Evolutionary conservation across 2,329 filamentous ascomycete species (phyloP), one percentile per base, ranked within the genome.

Genomic region (Botrytis fabae): DNA sequence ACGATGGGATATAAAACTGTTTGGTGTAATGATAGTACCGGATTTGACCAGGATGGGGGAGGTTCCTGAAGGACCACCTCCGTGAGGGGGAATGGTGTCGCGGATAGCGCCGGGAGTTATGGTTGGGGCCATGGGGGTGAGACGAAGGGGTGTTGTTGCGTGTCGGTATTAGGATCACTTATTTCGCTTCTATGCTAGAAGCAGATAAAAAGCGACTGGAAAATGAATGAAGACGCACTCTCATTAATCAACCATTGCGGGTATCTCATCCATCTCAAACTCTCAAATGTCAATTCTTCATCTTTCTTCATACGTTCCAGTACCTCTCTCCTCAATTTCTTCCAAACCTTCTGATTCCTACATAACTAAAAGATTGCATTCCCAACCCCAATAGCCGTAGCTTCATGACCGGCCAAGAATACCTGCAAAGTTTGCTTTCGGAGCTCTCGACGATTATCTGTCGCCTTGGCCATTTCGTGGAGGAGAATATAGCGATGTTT

Each of bases 321-420:
- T 8, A 79, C 72, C 57, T 80, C 79, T 12, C 10, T 46, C n/a
- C 44, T 60, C 14, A 51, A n/a, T 62, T 80, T 82, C 20, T 75
- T 35, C 71, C 75, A 81, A n/a, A 82, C 76, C 8, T 76, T 73
- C 1, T 74, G 77, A 64, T 79, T 48, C 14, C 75, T 74, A 25
- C 78, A 73, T 12, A 81, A 73, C 1, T 75, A 40, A 35, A 74
- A 77, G 54, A 81, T 79, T 32, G 77, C 72, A 80, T 79, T 82
- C 28, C 78, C 79, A 12, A 85, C 76, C 0, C 83, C 74, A 16
- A 68, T 74, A 28, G 82, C 81, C 0, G 83, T 84, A 4, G 82
- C 83, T 68, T 85, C 83, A 38, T 83, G 77, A 3, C 82, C 82
- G 0, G 82, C 83, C 83, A 83, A 73, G n/a, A 84, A 76, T 28